A percentile compares a stretch with the other conserved stretches of the same genome.
Conservation (phyloP, 163 green algal species). For the Trebouxiophyceae sp. region DNA sequence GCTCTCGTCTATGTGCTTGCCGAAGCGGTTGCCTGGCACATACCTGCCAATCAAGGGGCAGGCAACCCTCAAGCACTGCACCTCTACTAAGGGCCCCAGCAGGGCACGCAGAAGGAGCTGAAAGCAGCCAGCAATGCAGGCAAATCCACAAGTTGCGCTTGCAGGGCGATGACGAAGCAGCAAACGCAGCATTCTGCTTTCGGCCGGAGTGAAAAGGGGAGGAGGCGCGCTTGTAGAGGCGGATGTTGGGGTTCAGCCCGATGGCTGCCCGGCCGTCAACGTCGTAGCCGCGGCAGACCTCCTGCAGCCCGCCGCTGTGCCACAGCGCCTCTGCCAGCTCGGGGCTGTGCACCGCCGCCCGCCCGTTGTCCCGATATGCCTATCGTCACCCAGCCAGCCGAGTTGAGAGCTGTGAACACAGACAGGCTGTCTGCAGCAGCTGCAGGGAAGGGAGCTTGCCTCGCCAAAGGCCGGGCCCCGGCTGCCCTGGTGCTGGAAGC, state of each 20-base stretch:
- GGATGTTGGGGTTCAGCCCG: conserved; percentile 67
- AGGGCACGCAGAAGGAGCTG: too few species aligned
- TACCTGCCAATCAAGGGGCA: too few species aligned
- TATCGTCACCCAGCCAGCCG: too few species aligned
- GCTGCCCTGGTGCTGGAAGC: conserved; percentile 53
- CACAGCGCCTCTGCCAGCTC: conserved; percentile 47
- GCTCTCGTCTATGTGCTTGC: conserved; percentile 68
- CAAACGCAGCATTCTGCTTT: too few species aligned
- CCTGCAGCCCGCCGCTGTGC: conserved; percentile 30
- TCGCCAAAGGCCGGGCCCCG: conserved; percentile 24
- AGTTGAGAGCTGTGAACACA: too few species aligned
- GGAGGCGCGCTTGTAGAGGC: conserved; percentile 45
- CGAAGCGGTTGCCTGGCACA: conserved; percentile 52
- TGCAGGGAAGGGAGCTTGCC: too few species aligned
- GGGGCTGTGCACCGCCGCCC: conserved; percentile 32
- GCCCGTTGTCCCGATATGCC: conserved; percentile 62
- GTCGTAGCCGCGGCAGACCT: conserved; percentile 14
- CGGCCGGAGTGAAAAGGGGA: too few species aligned
- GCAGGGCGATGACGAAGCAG: too few species aligned
- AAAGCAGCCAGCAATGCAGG: neutral
- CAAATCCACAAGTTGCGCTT: neutral
- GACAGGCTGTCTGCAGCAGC: too few species aligned
- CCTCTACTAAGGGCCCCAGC: too few species aligned
- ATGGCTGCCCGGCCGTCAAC: conserved; percentile 21
- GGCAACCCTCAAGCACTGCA: too few species aligned